These are phyloP conservation scores for Herpetomonas tarakana DNA, from an alignment of 208 protist species.

Conservation along the genomic window DNA sequence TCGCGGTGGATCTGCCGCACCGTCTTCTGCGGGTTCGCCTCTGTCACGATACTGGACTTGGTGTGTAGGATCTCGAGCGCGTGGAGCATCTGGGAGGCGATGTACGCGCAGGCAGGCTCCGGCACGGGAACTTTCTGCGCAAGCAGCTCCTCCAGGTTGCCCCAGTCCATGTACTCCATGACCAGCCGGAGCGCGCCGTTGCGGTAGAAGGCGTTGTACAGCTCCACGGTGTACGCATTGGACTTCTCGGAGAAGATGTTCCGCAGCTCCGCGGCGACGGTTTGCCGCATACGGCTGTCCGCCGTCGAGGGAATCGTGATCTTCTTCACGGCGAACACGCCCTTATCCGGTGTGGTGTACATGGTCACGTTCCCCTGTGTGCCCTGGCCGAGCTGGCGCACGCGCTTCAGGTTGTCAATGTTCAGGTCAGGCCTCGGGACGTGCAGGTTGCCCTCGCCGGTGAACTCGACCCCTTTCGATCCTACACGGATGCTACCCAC, in stretches of 20 bases:
- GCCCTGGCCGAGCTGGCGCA: slow-evolving; percentile 58
- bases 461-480: slow-evolving; percentile 66
- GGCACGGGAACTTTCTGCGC: slow-evolving; percentile 34
- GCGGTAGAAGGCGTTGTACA: slow-evolving; percentile 87
- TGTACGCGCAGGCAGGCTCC: slow-evolving; percentile 60
- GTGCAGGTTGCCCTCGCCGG: slow-evolving; percentile 69
- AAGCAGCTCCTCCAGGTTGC: slow-evolving; percentile 85
- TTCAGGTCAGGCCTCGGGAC: slow-evolving; percentile 61
- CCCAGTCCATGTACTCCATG: slow-evolving; percentile 91
- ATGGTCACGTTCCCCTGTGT: slow-evolving; percentile 76
- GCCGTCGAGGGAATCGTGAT: slow-evolving; percentile 61
- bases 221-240: slow-evolving; percentile 69
- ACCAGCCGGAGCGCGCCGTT: slow-evolving; percentile 62
- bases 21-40: slow-evolving; percentile 62
- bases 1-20: slow-evolving; percentile 84
- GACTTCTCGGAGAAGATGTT: slow-evolving; percentile 72
- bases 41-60: slow-evolving; percentile 81
- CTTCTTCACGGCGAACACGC: slow-evolving; percentile 77
- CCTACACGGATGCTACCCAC: slow-evolving; percentile 80
- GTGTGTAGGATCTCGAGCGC: slow-evolving; percentile 83
- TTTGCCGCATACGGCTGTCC: slow-evolving; percentile 59
- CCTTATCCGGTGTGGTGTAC: slow-evolving; percentile 46
- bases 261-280: slow-evolving; percentile 76
- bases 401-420: slow-evolving; percentile 46
- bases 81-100: slow-evolving; percentile 74